Base-by-base conservation (phyloP, 2,329 filamentous ascomycete genomes). In the Cladosporium velox region DNA sequence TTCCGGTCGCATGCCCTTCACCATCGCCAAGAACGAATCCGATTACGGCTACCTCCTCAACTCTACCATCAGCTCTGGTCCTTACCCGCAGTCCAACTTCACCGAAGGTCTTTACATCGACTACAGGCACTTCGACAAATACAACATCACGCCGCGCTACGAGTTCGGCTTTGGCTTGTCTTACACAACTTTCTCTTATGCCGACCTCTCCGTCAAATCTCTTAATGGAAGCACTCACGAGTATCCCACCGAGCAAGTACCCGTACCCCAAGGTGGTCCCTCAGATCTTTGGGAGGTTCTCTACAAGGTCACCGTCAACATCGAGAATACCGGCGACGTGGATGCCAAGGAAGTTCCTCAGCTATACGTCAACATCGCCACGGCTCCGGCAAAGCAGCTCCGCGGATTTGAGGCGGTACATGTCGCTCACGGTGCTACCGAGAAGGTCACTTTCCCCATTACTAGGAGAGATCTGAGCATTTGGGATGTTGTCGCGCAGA, bases 111-210 rank as follows among this genome's bases (percentile, higher is more conserved):
- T 96, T 0, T 92, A 92, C 74, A 88, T 95, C 70, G 93, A 97
- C 79, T 96, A 97, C 79, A 88, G 92, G 8, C 86, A 93, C 76
- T 93, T 96, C 70, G 92, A 96, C 80, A 90, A 89, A 74, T 77
- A 88, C 63, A 81, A 83, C 63, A 88, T 93, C 67, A 82, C 82
- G 7, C 92, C 92, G 0, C 89, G 90, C 1, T 96, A 88, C 74
- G 90, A 91, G 57, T 97, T 96, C 71, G 93, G 93, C 0, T 93
- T 88, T 67, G 93, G 93, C 0, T 83, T 96, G 2, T 91, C 89
- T 63, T 96, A 94, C 79, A 92, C 91, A 0, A 85, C 79, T 1
- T 95, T 93, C 74, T 79, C 85, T 10, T 84, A 91, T 66, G 82
- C 81, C 14, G 82, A 85, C 49, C 73, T 85, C 12, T 77, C 79